A percentile compares a stretch with the other conserved stretches of the same genome.
These are phyloP conservation scores for Vicia villosa DNA, from an alignment of 306 rosid species.

Conservation along the genomic window DNA sequence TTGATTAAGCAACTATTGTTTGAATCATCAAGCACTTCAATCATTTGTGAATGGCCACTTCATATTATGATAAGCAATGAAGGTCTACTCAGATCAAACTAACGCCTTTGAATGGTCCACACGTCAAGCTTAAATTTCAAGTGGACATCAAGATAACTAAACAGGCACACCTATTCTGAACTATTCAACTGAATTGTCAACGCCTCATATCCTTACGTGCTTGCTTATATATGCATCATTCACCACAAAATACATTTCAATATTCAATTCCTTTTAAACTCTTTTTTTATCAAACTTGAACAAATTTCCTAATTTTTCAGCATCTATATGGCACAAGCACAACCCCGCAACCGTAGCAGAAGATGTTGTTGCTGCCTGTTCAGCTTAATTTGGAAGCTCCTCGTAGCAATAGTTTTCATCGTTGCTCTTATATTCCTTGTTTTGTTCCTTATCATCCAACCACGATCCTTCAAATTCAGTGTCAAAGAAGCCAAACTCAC, in stretches of 20 bases:
- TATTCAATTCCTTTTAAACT: neutral
- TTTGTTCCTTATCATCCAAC: slow-evolving; percentile 56
- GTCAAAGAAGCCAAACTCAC: no score
- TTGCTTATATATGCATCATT: neutral
- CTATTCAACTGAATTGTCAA: neutral
- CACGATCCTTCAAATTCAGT: no score
- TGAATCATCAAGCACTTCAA: no score
- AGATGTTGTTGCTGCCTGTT: slow-evolving; percentile 48
- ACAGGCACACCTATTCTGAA: neutral
- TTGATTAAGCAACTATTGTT: no score
- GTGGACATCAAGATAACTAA: no score
- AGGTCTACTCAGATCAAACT: no score
- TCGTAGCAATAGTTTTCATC: slow-evolving; percentile 38
- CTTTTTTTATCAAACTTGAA: no score
- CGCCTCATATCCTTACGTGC: neutral
- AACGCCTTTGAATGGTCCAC: no score
- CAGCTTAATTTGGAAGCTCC: slow-evolving; percentile 44
- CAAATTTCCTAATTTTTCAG: no score
- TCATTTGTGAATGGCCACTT: no score
- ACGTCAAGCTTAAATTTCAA: no score
- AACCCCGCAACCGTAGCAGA: neutral
- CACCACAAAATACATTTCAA: neutral
- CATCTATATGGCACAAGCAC: neutral
- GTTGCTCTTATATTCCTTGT: slow-evolving; percentile 41
- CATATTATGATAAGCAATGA: no score